Base-by-base conservation (phyloP, 164 flowering plant species). In the Berberis vulgaris region DNA sequence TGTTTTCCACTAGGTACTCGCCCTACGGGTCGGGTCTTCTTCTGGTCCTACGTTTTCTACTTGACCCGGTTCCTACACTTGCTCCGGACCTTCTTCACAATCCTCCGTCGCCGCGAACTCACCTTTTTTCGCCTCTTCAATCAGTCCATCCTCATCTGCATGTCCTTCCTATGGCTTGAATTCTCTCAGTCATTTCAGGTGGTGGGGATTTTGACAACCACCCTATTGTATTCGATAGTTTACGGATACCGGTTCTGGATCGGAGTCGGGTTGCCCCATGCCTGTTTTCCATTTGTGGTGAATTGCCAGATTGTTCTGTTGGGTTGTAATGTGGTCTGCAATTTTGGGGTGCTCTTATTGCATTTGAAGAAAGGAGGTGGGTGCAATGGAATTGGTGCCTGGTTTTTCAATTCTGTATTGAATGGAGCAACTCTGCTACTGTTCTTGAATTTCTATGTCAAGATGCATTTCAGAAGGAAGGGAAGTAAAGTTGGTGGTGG, bases 121-220 rank as follows among this genome's bases (percentile, higher is more conserved):
- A 59, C 82, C 4, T 67, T 78, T 52, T 83, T 74, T 59, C 84
- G 78, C 43, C 74, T 86, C n/a, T 74, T 87, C 69, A 86, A 80
- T 76, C 80, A 81, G 59, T 78, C 88, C 0, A 74, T 83, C 12
- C 72, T 80, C 6, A 65, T 81, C 0, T 72, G 69, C 67, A 80
- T 73, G 82, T 79, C 93, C 0, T 92, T 86, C 59, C 69, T 89
- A 4, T 92, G 98, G 98, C 84, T 92, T 2, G 96, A 92, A 57
- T 92, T 86, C 75, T 86, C 97, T 0, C 98, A 92, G 63, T 90
- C 97, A 7, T 85, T 92, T 63, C 98, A 92, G 59, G 87, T 92
- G 4, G 61, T 84, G 45, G 97, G 82, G 8, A 89, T 92, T 2
- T 69, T 89, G 12, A 65, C 65, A 4, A 74, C 87, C 2, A 83